Conservation (phyloP, 495 filamentous ascomycete genomes). For the Penicillium alfredii region DNA sequence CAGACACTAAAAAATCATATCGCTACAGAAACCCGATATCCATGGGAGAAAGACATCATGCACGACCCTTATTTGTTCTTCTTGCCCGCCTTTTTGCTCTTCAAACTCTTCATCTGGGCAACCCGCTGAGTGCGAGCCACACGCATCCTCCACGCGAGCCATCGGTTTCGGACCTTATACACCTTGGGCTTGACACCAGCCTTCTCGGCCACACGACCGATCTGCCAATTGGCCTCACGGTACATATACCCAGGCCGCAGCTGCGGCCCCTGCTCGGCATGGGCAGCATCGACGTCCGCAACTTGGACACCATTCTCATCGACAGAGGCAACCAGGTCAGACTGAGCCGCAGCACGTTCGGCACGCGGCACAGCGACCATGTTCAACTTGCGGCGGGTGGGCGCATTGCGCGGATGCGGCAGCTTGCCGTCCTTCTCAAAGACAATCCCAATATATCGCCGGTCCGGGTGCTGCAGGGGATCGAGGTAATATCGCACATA, state of each 20-base stretch:
- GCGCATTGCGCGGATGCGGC: conserved; percentile 64
- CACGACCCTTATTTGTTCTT: conserved; percentile 36
- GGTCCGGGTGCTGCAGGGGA: conserved; percentile 66
- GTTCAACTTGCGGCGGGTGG: conserved; percentile 59
- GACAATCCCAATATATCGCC: conserved; percentile 87
- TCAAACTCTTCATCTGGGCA: conserved; percentile 54
- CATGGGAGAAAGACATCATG: conserved; percentile 17
- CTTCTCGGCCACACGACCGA: conserved; percentile 63
- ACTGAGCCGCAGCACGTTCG: conserved; percentile 27
- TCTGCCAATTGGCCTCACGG: conserved; percentile 77
- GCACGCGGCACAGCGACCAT: conserved; percentile 51
- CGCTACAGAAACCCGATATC: conserved; percentile 26
- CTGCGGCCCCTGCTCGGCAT: conserved; percentile 38
- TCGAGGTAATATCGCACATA: conserved; percentile 97
- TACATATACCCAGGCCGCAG: conserved; percentile 71
- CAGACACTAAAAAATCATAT: conserved; percentile 26
- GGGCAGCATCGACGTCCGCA: conserved; percentile 26
- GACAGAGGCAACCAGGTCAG: conserved; percentile 30
- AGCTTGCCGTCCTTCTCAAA: conserved; percentile 66
- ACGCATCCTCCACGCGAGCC: conserved; percentile 57
- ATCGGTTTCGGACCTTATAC: conserved; percentile 53
- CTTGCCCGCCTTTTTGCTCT: conserved; percentile 44
- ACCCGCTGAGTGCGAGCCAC: conserved; percentile 45
- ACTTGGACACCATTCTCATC: conserved; percentile 28
- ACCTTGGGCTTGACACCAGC: conserved; percentile 45